These are phyloP conservation scores for Tilletia setariae DNA, from an alignment of 1,284 basidiomycete genomes.

Conservation along the genomic window DNA sequence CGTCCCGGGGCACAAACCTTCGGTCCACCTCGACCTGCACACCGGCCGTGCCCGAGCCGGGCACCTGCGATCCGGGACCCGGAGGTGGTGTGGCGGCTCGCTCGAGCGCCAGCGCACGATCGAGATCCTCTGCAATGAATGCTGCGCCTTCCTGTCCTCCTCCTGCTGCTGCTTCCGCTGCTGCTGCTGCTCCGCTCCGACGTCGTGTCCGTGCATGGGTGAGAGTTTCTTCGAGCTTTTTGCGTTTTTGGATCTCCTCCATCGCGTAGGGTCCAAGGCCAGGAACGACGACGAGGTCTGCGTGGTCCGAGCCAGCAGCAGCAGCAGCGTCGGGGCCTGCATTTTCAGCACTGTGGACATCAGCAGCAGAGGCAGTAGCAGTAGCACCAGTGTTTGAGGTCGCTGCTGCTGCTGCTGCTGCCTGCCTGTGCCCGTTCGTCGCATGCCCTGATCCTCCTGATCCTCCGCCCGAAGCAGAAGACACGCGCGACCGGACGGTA, in stretches of 20 bases:
- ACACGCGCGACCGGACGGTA: neutral
- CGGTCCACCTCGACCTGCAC: constrained; percentile 42
- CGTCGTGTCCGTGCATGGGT: constrained; percentile 25
- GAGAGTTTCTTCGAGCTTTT: constrained; percentile 29
- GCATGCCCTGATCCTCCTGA: neutral
- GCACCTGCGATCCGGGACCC: neutral
- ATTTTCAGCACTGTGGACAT: neutral
- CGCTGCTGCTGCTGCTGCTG: too few relatives aligned
- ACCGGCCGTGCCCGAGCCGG: constrained; percentile 20
- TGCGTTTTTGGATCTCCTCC: constrained; percentile 24
- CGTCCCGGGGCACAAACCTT: constrained; percentile 40
- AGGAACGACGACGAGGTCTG: neutral
- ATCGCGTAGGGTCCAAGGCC: constrained; percentile 11
- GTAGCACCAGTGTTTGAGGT: neutral
- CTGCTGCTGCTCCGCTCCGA: constrained; percentile 25
- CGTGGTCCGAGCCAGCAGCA: neutral
- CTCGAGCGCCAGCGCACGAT: too few relatives aligned
- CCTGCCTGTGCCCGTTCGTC: neutral
- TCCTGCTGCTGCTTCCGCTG: neutral
- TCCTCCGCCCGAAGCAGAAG: neutral
- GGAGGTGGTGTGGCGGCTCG: constrained; percentile 4
- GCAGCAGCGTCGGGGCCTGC: neutral
- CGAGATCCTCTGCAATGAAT: too few relatives aligned
- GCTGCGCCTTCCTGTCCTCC: too few relatives aligned
- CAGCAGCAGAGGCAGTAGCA: neutral